These are phyloP conservation scores for Candida khao-thaluensis DNA, from an alignment of 805 yeast genomes.

Conservation along the genomic window DNA sequence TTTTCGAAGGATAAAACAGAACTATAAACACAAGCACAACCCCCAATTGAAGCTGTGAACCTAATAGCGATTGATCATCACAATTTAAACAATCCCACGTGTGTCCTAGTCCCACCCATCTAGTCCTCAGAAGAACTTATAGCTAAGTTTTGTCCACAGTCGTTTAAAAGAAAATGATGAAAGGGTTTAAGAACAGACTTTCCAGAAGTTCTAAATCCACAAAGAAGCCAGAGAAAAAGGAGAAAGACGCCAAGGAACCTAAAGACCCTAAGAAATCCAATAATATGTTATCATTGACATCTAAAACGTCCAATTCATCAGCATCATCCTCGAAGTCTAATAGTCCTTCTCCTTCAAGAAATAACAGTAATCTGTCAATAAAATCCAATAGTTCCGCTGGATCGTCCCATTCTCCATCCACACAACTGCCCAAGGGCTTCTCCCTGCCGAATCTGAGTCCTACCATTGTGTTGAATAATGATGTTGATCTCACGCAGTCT, in stretches of 20 bases:
- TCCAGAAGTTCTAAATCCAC: conserved; percentile 36
- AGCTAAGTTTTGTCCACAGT: no score
- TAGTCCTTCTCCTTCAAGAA: conserved; percentile 37
- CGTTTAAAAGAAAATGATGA: conserved; percentile 48
- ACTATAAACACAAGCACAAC: no score
- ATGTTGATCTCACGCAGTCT: conserved; percentile 2
- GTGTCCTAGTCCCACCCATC: no score
- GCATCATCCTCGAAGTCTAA: conserved; percentile 22
- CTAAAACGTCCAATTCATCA: conserved; percentile 20
- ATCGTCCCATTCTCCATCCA: conserved; percentile 18
- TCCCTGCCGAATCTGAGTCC: conserved; percentile 14
- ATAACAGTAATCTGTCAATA: conserved; percentile 26
- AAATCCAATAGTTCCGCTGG: conserved; percentile 18
- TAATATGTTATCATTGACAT: conserved; percentile 8
- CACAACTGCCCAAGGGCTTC: conserved; percentile 15
- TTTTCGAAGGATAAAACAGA: conserved; percentile 3
- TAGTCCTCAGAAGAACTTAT: no score
- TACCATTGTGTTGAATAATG: conserved; percentile 14
- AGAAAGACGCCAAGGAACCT: conserved; percentile 23
- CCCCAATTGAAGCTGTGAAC: no score
- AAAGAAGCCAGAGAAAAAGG: conserved; percentile 37
- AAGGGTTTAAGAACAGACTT: conserved; percentile 47
- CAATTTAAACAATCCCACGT: no score
- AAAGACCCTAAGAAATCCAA: conserved; percentile 15
- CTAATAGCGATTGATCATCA: no score